These are phyloP conservation scores for Calonectria pteridis DNA, from an alignment of 2,329 filamentous ascomycete species.

Conservation along the genomic window DNA sequence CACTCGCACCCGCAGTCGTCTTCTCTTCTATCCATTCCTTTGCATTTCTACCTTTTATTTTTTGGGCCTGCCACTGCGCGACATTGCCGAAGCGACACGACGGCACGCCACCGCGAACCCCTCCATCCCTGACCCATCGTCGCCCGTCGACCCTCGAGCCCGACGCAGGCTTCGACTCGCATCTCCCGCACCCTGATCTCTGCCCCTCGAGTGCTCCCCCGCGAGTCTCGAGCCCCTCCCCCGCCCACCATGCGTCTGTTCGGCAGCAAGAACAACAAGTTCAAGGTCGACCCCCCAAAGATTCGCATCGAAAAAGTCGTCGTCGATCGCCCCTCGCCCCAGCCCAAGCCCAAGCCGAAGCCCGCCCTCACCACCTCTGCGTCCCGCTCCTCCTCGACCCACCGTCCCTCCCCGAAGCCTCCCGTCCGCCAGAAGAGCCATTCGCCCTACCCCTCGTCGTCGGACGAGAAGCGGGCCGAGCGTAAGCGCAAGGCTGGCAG, in stretches of 20 bases:
- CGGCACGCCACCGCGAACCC: slow-evolving; percentile 47
- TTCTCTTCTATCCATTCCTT: slow-evolving; percentile 37
- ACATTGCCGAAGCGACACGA: slow-evolving; percentile 45
- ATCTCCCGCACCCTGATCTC: background rate
- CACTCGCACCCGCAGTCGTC: slow-evolving; percentile 17
- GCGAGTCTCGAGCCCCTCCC: slow-evolving; percentile 25
- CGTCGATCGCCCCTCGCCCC: slow-evolving; percentile 54
- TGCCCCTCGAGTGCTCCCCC: slow-evolving; percentile 20
- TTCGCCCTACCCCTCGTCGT: slow-evolving; percentile 57
- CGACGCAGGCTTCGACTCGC: slow-evolving; percentile 10
- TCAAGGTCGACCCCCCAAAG: slow-evolving; percentile 63
- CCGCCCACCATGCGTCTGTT: slow-evolving; percentile 53
- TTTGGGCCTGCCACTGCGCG: slow-evolving; percentile 37
- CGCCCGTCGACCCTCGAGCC: slow-evolving; percentile 12
- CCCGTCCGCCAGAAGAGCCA: slow-evolving; percentile 55
- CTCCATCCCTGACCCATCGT: slow-evolving; percentile 42
- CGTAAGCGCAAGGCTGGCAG: slow-evolving; percentile 64
- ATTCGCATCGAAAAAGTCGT: slow-evolving; percentile 67
- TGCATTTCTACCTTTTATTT: slow-evolving; percentile 23
- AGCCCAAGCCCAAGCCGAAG: slow-evolving; percentile 53
- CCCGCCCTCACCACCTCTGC: slow-evolving; percentile 46
- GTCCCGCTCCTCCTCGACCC: slow-evolving; percentile 50
- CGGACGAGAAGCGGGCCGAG: slow-evolving; percentile 52
- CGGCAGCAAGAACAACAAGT: slow-evolving; percentile 59
- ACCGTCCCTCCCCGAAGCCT: slow-evolving; percentile 57